These are phyloP conservation scores for Eimeria praecox DNA, from an alignment of 169 alveolate genomes.

Conservation along the genomic window DNA sequence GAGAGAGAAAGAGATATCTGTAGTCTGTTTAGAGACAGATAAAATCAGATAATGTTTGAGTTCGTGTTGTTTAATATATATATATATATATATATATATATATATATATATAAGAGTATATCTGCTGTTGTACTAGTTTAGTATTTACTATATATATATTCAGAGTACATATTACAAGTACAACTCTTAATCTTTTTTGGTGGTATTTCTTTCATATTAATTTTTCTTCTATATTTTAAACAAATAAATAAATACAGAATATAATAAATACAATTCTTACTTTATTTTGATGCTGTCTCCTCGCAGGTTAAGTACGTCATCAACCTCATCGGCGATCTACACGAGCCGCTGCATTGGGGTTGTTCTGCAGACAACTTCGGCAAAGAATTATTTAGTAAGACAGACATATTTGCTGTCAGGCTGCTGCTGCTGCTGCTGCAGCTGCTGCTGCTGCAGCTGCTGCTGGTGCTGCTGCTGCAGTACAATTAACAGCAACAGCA, in stretches of 20 bases:
- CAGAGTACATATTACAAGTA: too few relatives aligned
- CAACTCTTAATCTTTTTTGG: too few relatives aligned
- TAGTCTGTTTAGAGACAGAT: too few relatives aligned
- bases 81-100: not conserved
- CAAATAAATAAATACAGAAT: too few relatives aligned
- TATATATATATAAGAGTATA: not conserved
- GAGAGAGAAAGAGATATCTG: too few relatives aligned
- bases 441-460: not conserved
- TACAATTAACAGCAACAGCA: too few relatives aligned
- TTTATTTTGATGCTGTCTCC: not conserved
- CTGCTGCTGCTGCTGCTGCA: slow-evolving; percentile 5
- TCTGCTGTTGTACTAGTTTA: too few relatives aligned
- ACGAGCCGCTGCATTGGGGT: slow-evolving; percentile 86
- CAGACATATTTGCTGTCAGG: too few relatives aligned
- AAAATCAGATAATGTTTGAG: too few relatives aligned
- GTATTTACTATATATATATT: too few relatives aligned
- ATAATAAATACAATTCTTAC: not conserved
- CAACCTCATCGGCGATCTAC: slow-evolving; percentile 85
- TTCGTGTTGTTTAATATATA: not conserved
- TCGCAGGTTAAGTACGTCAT: slow-evolving; percentile 81
- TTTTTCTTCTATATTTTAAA: too few relatives aligned
- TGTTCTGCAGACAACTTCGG: slow-evolving; percentile 57
- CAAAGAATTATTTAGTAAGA: not conserved
- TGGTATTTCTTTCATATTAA: too few relatives aligned
- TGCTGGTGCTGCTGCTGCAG: slow-evolving; percentile 7